Percentiles rank a stretch among this genome's conserved stretches.
Evolutionary conservation across 2,329 filamentous ascomycete species (phyloP).

Genomic region (Zalaria sp.): DNA sequence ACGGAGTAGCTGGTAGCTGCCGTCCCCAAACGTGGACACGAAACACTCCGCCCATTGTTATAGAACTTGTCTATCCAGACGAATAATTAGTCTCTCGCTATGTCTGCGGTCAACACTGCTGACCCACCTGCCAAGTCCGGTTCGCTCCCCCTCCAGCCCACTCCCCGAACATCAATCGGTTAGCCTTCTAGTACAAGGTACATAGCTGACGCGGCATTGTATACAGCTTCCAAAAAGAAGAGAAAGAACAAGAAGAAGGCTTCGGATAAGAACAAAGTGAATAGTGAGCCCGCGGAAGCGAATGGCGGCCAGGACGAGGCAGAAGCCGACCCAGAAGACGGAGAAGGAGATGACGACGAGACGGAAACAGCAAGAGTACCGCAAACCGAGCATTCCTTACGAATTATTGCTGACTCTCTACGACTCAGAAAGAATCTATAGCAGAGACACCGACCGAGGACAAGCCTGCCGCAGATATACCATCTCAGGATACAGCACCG

Average conservation of each 20-base stretch:
- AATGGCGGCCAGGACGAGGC: constrained; percentile 20
- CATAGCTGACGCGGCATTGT: constrained; percentile 7
- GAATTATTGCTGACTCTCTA: background rate
- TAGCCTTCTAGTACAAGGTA: background rate
- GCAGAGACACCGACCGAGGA: background rate
- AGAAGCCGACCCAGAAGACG: constrained; percentile 24
- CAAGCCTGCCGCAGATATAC: background rate
- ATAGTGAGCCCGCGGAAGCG: constrained; percentile 19
- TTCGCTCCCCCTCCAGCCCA: constrained; percentile 1
- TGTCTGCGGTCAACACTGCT: constrained; percentile 7
- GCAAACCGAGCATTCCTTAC: background rate
- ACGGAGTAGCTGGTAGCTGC: too few species aligned
- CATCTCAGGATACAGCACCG: constrained; percentile 9
- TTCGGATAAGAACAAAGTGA: constrained; percentile 27
- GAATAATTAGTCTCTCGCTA: constrained; percentile 1
- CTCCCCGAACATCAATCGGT: background rate
- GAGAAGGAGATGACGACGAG: constrained; percentile 24
- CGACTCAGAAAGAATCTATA: background rate
- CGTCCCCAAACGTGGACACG: too few species aligned
- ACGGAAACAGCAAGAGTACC: constrained; percentile 7
- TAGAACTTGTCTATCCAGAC: too few species aligned
- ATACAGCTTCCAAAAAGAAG: constrained; percentile 36
- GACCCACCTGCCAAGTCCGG: constrained; percentile 8
- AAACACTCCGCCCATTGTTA: too few species aligned
- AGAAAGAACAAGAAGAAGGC: constrained; percentile 45